A percentile compares a stretch with the other conserved stretches of the same genome.
phyloP scores from a whole-genome alignment of 768 basidiomycete species.

The Naganishia kalamii region DNA sequence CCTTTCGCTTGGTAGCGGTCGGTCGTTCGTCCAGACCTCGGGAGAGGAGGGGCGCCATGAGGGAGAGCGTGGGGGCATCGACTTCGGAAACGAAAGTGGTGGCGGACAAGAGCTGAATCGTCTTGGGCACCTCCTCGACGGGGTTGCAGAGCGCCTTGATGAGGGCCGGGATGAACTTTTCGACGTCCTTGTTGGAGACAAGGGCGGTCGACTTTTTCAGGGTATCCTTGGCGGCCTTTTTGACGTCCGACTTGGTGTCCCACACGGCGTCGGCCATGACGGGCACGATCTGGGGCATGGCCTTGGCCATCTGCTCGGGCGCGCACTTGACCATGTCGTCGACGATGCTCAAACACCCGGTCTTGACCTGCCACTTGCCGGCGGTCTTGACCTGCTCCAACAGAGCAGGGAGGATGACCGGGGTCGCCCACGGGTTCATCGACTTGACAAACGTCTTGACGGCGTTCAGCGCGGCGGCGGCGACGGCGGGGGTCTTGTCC shows the following conservation, averaged over 20 bases:
- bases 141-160: slow-evolving; percentile 98
- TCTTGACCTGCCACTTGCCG: slow-evolving; percentile 97
- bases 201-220: slow-evolving; percentile 90
- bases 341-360: slow-evolving; percentile 70
- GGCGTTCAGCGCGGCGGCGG: slow-evolving; percentile 76
- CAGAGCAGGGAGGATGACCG: slow-evolving; percentile 74
- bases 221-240: slow-evolving; percentile 93
- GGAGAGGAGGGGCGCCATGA: slow-evolving; percentile 91
- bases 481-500: slow-evolving; percentile 86
- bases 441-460: slow-evolving; percentile 65
- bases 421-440: slow-evolving; percentile 83
- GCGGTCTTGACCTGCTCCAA: slow-evolving; percentile 90
- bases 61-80: slow-evolving; percentile 89
- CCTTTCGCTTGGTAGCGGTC: slow-evolving; percentile 93
- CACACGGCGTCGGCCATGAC: slow-evolving; percentile 92
- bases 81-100: slow-evolving; percentile 99
- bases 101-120: slow-evolving; percentile 87
- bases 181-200: slow-evolving; percentile 95
- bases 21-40: slow-evolving; percentile 92
- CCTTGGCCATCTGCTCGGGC: slow-evolving; percentile 72
- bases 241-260: slow-evolving; percentile 98
- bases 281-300: slow-evolving; percentile 91
- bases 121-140: slow-evolving; percentile 95
- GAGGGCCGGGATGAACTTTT: slow-evolving; percentile 77
- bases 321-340: slow-evolving; percentile 81